Conservation (phyloP, 2,329 filamentous ascomycete genomes). For the Neopestalotiopsis sp. region DNA sequence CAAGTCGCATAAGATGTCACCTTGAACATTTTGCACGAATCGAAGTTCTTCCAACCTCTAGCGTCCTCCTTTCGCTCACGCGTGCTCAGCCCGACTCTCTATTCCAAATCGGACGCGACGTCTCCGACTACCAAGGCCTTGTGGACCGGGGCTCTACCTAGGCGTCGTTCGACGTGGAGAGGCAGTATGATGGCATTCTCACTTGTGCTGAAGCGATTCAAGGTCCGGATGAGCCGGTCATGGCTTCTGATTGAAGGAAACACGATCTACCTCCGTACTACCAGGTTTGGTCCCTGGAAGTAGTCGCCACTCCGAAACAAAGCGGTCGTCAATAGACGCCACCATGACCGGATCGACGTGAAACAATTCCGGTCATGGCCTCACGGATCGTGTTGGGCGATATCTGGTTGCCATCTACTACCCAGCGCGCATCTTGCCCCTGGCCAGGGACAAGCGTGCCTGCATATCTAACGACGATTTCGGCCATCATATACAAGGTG, state of each 20-base stretch:
- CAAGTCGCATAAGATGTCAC: conserved; percentile 4
- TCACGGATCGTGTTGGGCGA: not conserved
- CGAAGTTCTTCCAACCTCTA: not conserved
- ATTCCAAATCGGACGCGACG: not conserved
- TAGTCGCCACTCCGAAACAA: not conserved
- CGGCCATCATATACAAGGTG: not conserved
- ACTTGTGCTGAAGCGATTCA: not conserved
- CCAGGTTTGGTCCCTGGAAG: not conserved
- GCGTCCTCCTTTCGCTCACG: not conserved
- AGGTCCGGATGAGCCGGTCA: not conserved
- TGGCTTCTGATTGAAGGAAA: conserved; percentile 9
- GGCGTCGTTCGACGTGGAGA: not conserved
- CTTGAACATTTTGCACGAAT: conserved; percentile 9
- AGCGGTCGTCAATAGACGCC: not conserved
- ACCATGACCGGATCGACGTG: not conserved
- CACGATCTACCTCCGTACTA: not conserved
- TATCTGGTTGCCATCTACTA: not conserved
- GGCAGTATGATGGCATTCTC: not conserved
- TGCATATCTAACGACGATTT: not conserved
- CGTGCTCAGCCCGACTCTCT: not conserved
- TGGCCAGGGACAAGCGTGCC: not conserved
- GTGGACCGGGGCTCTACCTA: not conserved
- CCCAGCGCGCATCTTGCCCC: not conserved
- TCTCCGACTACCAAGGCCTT: not conserved
- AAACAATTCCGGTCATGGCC: not conserved